A percentile compares a stretch with the other conserved stretches of the same genome.
Evolutionary conservation across 2,329 filamentous ascomycete species (phyloP).

Genomic region (Fusarium marasasianum): DNA sequence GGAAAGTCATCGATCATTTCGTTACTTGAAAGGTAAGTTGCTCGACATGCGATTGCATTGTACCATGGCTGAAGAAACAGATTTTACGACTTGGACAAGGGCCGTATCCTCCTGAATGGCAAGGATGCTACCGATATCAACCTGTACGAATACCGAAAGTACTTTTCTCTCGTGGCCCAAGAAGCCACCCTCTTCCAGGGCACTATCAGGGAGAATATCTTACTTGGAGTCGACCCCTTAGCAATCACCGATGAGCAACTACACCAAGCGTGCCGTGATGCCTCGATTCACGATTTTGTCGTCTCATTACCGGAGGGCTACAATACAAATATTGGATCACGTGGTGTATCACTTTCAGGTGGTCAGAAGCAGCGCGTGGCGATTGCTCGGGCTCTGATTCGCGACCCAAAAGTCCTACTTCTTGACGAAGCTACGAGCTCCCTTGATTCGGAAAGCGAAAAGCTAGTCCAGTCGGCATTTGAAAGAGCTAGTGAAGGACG

Average conservation of each 20-base stretch:
- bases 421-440: slow-evolving; percentile 79
- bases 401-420: slow-evolving; percentile 72
- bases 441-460: slow-evolving; percentile 70
- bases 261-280: slow-evolving; percentile 65
- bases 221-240: slow-evolving; percentile 68
- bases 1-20: slow-evolving; percentile 78
- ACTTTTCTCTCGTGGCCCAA: slow-evolving; percentile 77
- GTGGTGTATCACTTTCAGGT: slow-evolving; percentile 73
- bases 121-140: slow-evolving; percentile 67
- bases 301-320: slow-evolving; percentile 73
- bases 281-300: slow-evolving; percentile 78
- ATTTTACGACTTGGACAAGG: slow-evolving; percentile 75
- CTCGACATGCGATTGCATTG: not conserved
- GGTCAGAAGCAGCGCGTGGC: slow-evolving; percentile 77
- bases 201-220: slow-evolving; percentile 74
- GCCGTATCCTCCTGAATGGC: slow-evolving; percentile 72
- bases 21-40: slow-evolving; percentile 60
- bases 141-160: slow-evolving; percentile 68
- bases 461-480: slow-evolving; percentile 73
- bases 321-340: slow-evolving; percentile 72
- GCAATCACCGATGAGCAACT: slow-evolving; percentile 62
- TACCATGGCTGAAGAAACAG: slow-evolving; percentile 42
- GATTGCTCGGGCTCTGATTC: slow-evolving; percentile 74
- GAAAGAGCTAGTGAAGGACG: slow-evolving; percentile 68
- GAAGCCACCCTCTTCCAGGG: slow-evolving; percentile 78